Conservation (phyloP, 306 rosid genomes). For the Morella rubra region DNA sequence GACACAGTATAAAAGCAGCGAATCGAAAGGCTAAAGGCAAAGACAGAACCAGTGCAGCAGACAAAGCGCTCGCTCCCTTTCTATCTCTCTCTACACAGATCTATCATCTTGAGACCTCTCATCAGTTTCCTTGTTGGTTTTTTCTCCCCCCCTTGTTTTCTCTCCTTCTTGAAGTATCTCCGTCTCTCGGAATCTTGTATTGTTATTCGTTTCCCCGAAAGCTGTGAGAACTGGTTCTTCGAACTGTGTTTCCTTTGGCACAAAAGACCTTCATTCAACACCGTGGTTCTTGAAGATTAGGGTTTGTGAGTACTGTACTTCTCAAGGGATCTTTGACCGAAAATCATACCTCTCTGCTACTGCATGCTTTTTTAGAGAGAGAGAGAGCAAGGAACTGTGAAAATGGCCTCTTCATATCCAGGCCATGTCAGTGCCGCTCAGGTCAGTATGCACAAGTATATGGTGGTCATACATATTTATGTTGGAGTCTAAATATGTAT, state of each 20-base stretch:
- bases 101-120: neutral
- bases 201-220: neutral
- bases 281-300: constrained; percentile 32
- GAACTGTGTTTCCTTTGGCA: neutral
- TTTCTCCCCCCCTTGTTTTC: neutral
- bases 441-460: constrained; percentile 26
- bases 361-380: constrained; percentile 34
- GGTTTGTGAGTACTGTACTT: constrained; percentile 22
- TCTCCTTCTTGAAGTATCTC: neutral
- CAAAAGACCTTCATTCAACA: neutral
- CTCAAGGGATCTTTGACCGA: constrained; percentile 40
- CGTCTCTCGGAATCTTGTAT: neutral
- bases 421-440: constrained; percentile 65
- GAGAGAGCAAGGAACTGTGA: constrained; percentile 9
- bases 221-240: neutral
- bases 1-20: constrained; percentile 6
- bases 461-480: neutral
- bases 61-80: constrained; percentile 1
- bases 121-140: neutral
- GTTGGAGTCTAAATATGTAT: neutral
- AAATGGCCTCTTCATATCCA: constrained; percentile 61
- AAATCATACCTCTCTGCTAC: neutral
- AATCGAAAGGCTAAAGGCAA: constrained; percentile 3
- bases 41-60: constrained; percentile 7
- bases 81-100: neutral